Percentiles rank a stretch among this genome's conserved stretches.
These are phyloP conservation scores for Chaetomiaceae sp. DNA, from an alignment of 2,329 filamentous ascomycete genomes.

Conservation along the genomic window DNA sequence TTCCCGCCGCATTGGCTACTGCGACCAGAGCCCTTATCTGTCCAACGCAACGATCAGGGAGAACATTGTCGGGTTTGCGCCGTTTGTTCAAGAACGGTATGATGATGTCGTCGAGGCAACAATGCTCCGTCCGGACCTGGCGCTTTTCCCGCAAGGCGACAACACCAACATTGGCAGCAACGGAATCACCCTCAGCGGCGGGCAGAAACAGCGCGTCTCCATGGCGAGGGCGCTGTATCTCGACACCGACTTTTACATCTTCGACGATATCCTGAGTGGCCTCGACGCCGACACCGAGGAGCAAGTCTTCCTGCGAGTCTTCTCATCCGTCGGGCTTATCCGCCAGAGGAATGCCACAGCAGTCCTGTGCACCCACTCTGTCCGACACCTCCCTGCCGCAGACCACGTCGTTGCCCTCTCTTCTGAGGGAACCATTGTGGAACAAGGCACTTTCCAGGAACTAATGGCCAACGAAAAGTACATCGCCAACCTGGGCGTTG, in stretches of 20 bases:
- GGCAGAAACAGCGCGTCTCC: slow-evolving; percentile 33
- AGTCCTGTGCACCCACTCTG: slow-evolving; percentile 38
- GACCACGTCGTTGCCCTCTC: slow-evolving; percentile 46
- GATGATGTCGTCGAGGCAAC: slow-evolving; percentile 30
- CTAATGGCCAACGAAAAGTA: slow-evolving; percentile 37
- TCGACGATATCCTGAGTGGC: slow-evolving; percentile 27
- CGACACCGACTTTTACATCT: slow-evolving; percentile 18
- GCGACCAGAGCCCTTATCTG: slow-evolving; percentile 35
- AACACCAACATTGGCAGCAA: slow-evolving; percentile 39
- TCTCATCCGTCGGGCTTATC: slow-evolving; percentile 33
- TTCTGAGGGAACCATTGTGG: slow-evolving; percentile 35
- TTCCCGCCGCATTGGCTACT: slow-evolving; percentile 33
- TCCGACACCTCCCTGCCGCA: slow-evolving; percentile 36
- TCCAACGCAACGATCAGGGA: slow-evolving; percentile 32
- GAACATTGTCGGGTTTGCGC: slow-evolving; percentile 29
- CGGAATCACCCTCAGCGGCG: slow-evolving; percentile 42
- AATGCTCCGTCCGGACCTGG: slow-evolving; percentile 29
- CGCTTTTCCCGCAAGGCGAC: slow-evolving; percentile 32
- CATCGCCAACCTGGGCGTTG: slow-evolving; percentile 35
- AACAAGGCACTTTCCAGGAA: slow-evolving; percentile 39
- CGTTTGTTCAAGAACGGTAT: slow-evolving; percentile 27
- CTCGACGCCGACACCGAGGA: slow-evolving; percentile 35
- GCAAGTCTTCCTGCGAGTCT: slow-evolving; percentile 36
- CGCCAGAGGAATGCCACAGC: slow-evolving; percentile 23
- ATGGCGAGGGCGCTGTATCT: slow-evolving; percentile 27